Conservation (phyloP, 2,329 filamentous ascomycete species). For the Chaetomiaceae sp. region DNA sequence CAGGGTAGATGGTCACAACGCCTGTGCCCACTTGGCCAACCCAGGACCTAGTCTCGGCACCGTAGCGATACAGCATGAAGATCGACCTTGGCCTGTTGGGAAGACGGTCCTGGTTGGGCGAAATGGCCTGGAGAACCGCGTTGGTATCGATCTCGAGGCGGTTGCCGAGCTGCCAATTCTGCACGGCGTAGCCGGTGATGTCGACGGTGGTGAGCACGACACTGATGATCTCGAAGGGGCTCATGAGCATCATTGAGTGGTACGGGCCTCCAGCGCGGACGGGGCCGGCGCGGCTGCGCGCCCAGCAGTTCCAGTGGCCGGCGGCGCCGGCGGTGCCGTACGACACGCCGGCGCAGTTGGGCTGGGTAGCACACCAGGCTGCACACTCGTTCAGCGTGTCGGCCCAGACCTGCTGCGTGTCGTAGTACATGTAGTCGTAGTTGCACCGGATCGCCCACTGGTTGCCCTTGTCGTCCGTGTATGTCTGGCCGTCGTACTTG, state of each 20-base stretch:
- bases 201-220: conserved; percentile 2
- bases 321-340: background rate
- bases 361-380: background rate
- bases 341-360: conserved; percentile 4
- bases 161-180: conserved; percentile 6
- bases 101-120: background rate
- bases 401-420: background rate
- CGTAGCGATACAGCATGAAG: conserved; percentile 11
- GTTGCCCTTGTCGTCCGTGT: conserved; percentile 9
- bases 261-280: background rate
- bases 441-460: conserved; percentile 3
- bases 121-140: background rate
- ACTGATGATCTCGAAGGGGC: conserved; percentile 6
- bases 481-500: background rate
- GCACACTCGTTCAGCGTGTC: conserved; percentile 1
- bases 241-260: conserved; percentile 9
- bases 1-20: conserved; percentile 1
- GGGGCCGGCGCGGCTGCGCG: background rate
- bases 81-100: background rate
- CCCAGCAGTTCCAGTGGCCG: background rate
- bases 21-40: conserved; percentile 3
- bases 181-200: conserved; percentile 3
- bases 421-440: background rate
- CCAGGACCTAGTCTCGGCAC: conserved; percentile 5
- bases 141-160: conserved; percentile 11